Evolutionary conservation across 257 asterid genomes (phyloP).

Genomic region (Ehretia macrophylla): DNA sequence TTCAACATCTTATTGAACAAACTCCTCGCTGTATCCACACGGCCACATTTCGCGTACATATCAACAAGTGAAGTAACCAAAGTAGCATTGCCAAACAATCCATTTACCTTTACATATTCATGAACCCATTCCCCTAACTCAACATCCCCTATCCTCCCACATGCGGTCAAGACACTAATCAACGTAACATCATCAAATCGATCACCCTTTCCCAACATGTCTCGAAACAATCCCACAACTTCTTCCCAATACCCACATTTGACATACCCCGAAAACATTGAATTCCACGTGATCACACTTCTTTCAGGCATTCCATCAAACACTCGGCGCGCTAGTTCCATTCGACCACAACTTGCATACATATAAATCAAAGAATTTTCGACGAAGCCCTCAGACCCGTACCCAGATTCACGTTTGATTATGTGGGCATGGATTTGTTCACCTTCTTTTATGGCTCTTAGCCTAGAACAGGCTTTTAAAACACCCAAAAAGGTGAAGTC

Average conservation of each 20-base stretch:
- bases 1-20: conserved; percentile 31
- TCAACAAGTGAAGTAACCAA: conserved; percentile 41
- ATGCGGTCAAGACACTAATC: conserved; percentile 39
- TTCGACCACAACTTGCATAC: conserved; percentile 34
- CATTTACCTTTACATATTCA: conserved; percentile 25
- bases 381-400: conserved; percentile 18
- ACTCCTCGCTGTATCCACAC: conserved; percentile 29
- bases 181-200: conserved; percentile 26
- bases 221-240: conserved; percentile 22
- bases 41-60: conserved; percentile 42
- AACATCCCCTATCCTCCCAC: conserved; percentile 38
- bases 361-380: conserved; percentile 38
- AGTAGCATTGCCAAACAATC: conserved; percentile 16
- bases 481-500: conserved; percentile 29
- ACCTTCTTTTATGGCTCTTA: conserved; percentile 35
- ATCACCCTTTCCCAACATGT: conserved; percentile 22
- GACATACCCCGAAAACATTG: conserved; percentile 41
- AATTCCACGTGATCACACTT: conserved; percentile 33
- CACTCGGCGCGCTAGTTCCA: conserved; percentile 25
- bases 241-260: conserved; percentile 32
- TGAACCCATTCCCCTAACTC: conserved; percentile 44
- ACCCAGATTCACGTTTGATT: conserved; percentile 21
- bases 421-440: conserved; percentile 37
- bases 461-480: conserved; percentile 38
- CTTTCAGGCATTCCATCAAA: conserved; percentile 37